phyloP scores from a whole-genome alignment of 2,329 filamentous ascomycete genomes.

The Drechslerella coelobrocha region DNA sequence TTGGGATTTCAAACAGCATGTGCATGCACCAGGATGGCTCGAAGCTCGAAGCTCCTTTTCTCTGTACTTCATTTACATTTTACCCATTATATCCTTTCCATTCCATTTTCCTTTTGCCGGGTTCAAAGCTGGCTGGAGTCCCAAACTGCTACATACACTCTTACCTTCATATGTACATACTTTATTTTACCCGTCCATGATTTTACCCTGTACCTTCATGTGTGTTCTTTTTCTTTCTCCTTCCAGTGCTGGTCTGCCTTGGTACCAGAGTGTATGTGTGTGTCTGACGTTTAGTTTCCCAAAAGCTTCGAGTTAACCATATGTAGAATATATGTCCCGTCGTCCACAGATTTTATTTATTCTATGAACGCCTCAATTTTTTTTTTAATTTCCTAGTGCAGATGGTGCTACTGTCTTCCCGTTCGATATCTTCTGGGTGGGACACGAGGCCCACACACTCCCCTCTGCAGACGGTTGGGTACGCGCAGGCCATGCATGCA shows the following conservation, averaged over 20 bases:
- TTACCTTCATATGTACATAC: conserved; percentile 8
- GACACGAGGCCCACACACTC: background rate
- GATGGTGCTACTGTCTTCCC: background rate
- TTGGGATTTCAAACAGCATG: too few species aligned
- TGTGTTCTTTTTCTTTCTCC: conserved; percentile 23
- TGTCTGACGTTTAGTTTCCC: conserved; percentile 14
- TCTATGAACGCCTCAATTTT: too few species aligned
- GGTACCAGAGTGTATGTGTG: conserved; percentile 7
- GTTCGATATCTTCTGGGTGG: background rate
- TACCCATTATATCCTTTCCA: conserved; percentile 8
- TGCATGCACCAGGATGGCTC: background rate
- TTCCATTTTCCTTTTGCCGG: conserved; percentile 14
- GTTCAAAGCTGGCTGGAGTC: conserved; percentile 28
- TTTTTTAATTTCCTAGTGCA: too few species aligned
- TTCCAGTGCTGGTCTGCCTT: background rate
- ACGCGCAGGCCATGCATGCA: background rate
- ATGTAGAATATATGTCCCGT: conserved; percentile 4
- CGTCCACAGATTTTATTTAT: background rate
- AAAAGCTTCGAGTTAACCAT: conserved; percentile 25
- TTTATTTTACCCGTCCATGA: background rate
- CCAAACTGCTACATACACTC: conserved; percentile 10
- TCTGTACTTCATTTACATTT: conserved; percentile 16
- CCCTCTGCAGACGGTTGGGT: background rate
- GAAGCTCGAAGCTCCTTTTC: conserved; percentile 37
- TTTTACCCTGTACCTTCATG: conserved; percentile 27